Percentiles rank a stretch among this genome's conserved stretches.
phyloP scores from a whole-genome alignment of 768 basidiomycete species.

The Porphyrellus cyaneotinctus region DNA sequence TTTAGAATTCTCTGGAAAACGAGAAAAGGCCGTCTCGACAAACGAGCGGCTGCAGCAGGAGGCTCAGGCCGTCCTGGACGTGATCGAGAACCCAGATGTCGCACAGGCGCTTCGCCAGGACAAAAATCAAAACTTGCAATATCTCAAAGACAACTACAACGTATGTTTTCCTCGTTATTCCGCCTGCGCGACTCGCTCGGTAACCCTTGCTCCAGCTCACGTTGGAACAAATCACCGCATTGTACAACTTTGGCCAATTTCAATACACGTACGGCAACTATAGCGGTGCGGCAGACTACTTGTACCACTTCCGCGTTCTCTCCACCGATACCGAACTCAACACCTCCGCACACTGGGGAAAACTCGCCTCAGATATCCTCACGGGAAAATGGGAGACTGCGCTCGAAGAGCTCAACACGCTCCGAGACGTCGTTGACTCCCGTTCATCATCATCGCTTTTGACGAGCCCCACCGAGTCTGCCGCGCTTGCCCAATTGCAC shows the following conservation, averaged over 20 bases:
- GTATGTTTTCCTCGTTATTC: constrained; percentile 42
- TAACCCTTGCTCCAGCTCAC: constrained; percentile 58
- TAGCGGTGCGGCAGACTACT: constrained; percentile 92
- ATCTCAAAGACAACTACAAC: constrained; percentile 88
- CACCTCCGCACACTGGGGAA: constrained; percentile 98
- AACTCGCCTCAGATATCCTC: constrained; percentile 94
- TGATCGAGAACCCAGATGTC: constrained; percentile 96
- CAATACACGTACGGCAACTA: constrained; percentile 99
- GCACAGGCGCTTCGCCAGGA: constrained; percentile 92
- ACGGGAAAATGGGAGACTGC: constrained; percentile 95
- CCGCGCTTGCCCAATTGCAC: constrained; percentile 84
- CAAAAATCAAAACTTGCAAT: constrained; percentile 93
- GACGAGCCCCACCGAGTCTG: constrained; percentile 47
- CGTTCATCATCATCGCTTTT: constrained; percentile 53
- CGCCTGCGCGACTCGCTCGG: constrained; percentile 3
- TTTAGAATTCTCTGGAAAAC: constrained; percentile 80
- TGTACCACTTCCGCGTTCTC: constrained; percentile 97
- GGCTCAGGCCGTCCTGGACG: constrained; percentile 89
- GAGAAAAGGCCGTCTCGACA: constrained; percentile 76
- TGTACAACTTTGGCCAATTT: constrained; percentile 98
- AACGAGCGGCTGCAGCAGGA: constrained; percentile 84
- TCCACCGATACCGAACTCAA: constrained; percentile 92
- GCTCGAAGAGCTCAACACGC: constrained; percentile 88
- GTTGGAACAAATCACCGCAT: constrained; percentile 88
- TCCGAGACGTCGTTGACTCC: constrained; percentile 90